Evolutionary conservation across 2,329 filamentous ascomycete genomes (phyloP).

Genomic region (Colletotrichum destructivum): DNA sequence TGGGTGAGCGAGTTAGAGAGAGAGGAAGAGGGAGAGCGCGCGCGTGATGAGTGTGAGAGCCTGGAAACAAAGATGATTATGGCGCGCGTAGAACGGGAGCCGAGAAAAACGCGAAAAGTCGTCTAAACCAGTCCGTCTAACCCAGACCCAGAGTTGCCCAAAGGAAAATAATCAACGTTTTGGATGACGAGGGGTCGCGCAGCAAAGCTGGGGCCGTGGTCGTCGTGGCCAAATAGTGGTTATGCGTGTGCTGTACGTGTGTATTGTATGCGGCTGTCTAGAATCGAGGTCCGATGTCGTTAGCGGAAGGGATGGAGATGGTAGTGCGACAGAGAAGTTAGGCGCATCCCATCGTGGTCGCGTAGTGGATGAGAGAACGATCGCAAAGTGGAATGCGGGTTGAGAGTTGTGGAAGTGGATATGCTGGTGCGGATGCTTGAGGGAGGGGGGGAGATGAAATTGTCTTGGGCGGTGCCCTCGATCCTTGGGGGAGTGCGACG

Average conservation of each 20-base stretch:
- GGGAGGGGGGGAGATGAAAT: conserved; percentile 4
- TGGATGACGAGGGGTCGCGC: conserved; percentile 37
- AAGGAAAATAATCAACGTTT: conserved; percentile 47
- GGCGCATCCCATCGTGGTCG: conserved; percentile 54
- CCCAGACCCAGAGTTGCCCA: conserved; percentile 49
- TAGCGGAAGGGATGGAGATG: conserved; percentile 43
- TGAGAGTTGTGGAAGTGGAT: conserved; percentile 11
- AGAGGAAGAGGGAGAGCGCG: not conserved
- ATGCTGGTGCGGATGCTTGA: conserved; percentile 12
- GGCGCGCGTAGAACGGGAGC: conserved; percentile 38
- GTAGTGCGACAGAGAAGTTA: conserved; percentile 47
- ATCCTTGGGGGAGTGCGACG: conserved; percentile 20
- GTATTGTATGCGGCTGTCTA: conserved; percentile 34
- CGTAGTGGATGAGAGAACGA: conserved; percentile 27
- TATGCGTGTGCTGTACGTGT: conserved; percentile 25
- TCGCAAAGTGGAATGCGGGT: conserved; percentile 36
- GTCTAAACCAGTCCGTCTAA: conserved; percentile 61
- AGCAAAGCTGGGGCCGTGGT: conserved; percentile 26
- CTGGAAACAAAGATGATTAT: conserved; percentile 39
- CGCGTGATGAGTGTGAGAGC: conserved; percentile 22
- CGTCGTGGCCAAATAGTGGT: conserved; percentile 14
- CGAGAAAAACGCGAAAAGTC: conserved; percentile 41
- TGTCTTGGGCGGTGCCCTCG: conserved; percentile 27
- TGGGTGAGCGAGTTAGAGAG: not conserved
- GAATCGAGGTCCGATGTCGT: conserved; percentile 34